Percentiles rank a stretch among this genome's conserved stretches.
These are phyloP conservation scores for Kazachstania africana DNA, from an alignment of 805 yeast genomes.

Conservation along the genomic window DNA sequence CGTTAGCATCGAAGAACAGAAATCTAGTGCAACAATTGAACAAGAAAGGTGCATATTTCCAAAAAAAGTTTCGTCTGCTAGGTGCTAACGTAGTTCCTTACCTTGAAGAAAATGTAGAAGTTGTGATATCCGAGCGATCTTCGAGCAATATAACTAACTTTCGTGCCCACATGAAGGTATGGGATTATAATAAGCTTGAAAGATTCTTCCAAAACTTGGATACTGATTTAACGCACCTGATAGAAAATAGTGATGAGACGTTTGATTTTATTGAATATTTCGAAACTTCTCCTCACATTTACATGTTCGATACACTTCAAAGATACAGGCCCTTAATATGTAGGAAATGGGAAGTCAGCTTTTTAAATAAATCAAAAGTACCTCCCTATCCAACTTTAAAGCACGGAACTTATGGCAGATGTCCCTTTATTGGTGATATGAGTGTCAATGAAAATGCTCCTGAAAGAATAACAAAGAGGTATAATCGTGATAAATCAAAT, in stretches of 20 bases:
- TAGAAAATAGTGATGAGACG: neutral
- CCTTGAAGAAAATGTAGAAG: conserved; percentile 50
- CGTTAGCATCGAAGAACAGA: conserved; percentile 1
- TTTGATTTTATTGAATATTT: conserved; percentile 1
- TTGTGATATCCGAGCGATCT: conserved; percentile 42
- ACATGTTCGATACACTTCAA: conserved; percentile 68
- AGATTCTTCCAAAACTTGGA: conserved; percentile 60
- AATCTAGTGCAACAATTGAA: conserved; percentile 6
- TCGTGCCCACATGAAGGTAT: conserved; percentile 56
- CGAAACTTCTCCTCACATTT: conserved; percentile 36
- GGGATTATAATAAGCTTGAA: conserved; percentile 76
- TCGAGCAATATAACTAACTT: neutral
- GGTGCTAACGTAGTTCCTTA: conserved; percentile 49
- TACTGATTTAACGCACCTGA: conserved; percentile 18
- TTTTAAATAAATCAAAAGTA: conserved; percentile 15
- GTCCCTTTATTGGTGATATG: conserved; percentile 60
- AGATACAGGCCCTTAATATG: conserved; percentile 64
- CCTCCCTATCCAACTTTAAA: conserved; percentile 22
- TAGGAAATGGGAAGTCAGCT: conserved; percentile 55
- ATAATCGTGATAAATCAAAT: conserved; percentile 13
- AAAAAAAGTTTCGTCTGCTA: conserved; percentile 24
- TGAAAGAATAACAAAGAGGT: conserved; percentile 15
- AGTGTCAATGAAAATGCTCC: conserved; percentile 11
- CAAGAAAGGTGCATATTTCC: conserved; percentile 12
- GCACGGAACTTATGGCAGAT: conserved; percentile 40